Base-by-base conservation (phyloP, 805 yeast species). In the Starmerella tilneyi region DNA sequence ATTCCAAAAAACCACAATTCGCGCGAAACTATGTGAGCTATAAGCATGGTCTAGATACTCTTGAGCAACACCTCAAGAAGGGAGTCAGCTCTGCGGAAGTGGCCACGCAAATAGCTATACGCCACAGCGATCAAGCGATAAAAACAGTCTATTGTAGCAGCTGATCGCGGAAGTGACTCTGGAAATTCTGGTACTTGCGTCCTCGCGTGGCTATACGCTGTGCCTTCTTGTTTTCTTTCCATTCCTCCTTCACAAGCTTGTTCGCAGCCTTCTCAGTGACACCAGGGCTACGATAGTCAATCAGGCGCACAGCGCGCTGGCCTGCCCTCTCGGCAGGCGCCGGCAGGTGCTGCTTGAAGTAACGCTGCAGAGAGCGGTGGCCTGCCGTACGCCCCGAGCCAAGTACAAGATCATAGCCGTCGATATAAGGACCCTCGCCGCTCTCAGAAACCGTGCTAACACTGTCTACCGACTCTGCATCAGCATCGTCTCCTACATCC, bases 151-250 rank as follows among this genome's bases (percentile, higher is more conserved):
- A 65, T 55, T 66, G 70, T 51, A 84, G 67, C 54, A 83, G 63
- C 58, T 76, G 79, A 60, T 85, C 94, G 60, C 94, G 74, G 69
- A 64, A 84, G 60, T 92, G 94, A 24, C 77, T 75, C 71, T 89
- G 95, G 71, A 77, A 74, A 64, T 89, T 92, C 61, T 78, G 68
- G 60, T 76, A 76, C 62, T 76, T 82, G 24, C 84, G 82, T 51
- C 78, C 67, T 29, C 63, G 59, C 43, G 54, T 63, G 56, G 50
- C 61, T 63, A 50, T 64, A 63, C 51, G 64, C 65, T 58, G 67
- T 67, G 63, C 64, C 71, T 67, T 66, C 67, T 60, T 67, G 76
- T 47, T 69, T 51, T 71, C 73, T 46, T 67, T 71, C 78, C 92
- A 79, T 5, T 76, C 74, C 49, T 84, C 68, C 68, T 73, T 72